A percentile compares a stretch with the other conserved stretches of the same genome.
Evolutionary conservation across 345 rosid genomes (phyloP).

Genomic region (Turnera subulata): DNA sequence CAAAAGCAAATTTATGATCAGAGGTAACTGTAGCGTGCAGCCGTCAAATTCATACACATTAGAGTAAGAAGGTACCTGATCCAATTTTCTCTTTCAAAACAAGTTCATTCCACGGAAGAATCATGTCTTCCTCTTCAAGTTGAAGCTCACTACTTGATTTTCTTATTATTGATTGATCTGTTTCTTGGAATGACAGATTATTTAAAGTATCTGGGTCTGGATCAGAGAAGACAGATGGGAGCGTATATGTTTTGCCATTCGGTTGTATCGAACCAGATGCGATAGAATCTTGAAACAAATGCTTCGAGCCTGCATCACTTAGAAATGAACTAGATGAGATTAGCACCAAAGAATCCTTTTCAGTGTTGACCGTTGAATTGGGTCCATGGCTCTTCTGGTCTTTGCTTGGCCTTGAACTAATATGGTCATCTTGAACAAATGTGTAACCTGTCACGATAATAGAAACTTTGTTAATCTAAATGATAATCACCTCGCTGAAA

Average conservation of each 20-base stretch:
- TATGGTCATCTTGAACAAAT: constrained; percentile 14
- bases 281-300: constrained; percentile 8
- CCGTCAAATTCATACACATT: constrained; percentile 4
- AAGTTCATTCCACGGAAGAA: constrained; percentile 24
- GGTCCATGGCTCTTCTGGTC: constrained; percentile 17
- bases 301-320: constrained; percentile 7
- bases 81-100: constrained; percentile 22
- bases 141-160: constrained; percentile 17
- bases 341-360: constrained; percentile 16
- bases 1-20: constrained; percentile 1
- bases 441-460: constrained; percentile 14
- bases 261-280: constrained; percentile 10
- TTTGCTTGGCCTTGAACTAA: constrained; percentile 11
- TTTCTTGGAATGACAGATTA: constrained; percentile 9
- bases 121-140: constrained; percentile 24
- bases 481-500: constrained; percentile 2
- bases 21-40: background rate
- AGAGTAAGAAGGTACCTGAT: constrained; percentile 19
- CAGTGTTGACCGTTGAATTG: constrained; percentile 17
- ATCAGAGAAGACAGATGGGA: constrained; percentile 11
- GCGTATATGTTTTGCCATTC: constrained; percentile 12
- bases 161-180: constrained; percentile 8
- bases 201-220: constrained; percentile 11
- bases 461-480: constrained; percentile 3
- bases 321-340: constrained; percentile 9